These are phyloP conservation scores for Starmerella vaccinii DNA, from an alignment of 805 yeast genomes.

Conservation along the genomic window DNA sequence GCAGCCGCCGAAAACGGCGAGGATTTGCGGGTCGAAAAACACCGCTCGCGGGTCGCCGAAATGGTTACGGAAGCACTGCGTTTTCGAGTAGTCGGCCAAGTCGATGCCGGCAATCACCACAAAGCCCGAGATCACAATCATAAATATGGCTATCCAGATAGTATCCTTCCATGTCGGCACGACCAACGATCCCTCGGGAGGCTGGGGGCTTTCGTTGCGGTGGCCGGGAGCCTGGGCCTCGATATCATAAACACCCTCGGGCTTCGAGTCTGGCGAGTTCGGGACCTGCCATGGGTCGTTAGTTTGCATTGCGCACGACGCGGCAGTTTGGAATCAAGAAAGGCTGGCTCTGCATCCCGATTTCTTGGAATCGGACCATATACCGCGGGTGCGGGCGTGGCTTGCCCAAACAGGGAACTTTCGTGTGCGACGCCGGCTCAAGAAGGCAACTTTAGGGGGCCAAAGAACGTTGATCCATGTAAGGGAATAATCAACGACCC, in stretches of 20 bases:
- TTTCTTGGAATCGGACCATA: too few species aligned
- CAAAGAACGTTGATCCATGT: too few species aligned
- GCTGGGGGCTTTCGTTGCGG: background rate
- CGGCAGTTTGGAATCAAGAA: too few species aligned
- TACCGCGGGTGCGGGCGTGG: too few species aligned
- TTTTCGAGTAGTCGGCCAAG: slow-evolving; percentile 50
- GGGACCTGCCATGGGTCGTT: too few species aligned
- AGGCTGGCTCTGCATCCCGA: too few species aligned
- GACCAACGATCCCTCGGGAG: background rate
- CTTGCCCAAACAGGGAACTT: too few species aligned
- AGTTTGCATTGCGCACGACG: too few species aligned
- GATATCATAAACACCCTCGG: background rate
- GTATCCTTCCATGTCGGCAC: slow-evolving; percentile 21
- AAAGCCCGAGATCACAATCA: slow-evolving; percentile 49
- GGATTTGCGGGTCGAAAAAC: slow-evolving; percentile 60
- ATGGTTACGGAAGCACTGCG: slow-evolving; percentile 52
- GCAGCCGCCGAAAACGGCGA: slow-evolving; percentile 57
- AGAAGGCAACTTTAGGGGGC: too few species aligned
- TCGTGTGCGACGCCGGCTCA: too few species aligned
- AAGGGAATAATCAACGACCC: too few species aligned
- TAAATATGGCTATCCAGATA: slow-evolving; percentile 26
- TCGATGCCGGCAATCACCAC: slow-evolving; percentile 60
- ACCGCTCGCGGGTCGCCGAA: slow-evolving; percentile 36
- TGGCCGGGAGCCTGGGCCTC: background rate
- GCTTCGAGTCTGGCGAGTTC: background rate